Conservation (phyloP, 1,284 basidiomycete species). For the Baeospora myosura region DNA sequence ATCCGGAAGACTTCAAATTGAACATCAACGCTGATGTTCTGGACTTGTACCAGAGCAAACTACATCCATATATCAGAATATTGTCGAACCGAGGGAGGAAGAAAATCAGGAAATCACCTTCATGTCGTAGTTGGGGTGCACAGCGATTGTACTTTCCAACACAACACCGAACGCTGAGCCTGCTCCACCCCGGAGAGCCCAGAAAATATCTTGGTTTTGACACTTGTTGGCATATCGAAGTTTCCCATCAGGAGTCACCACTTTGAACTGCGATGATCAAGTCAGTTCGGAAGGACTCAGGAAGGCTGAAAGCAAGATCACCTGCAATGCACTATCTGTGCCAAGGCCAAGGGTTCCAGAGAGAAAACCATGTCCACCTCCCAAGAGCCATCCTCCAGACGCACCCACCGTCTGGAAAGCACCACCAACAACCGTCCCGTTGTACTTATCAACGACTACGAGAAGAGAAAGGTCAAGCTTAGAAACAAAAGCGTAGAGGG, state of each 20-base stretch:
- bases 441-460: slow-evolving; percentile 21
- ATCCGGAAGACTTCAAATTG: slow-evolving; percentile 14
- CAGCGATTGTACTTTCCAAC: slow-evolving; percentile 15
- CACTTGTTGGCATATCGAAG: slow-evolving; percentile 25
- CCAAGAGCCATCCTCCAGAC: slow-evolving; percentile 26
- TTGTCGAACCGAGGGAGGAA: slow-evolving; percentile 5
- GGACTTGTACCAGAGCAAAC: slow-evolving; percentile 4
- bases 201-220: slow-evolving; percentile 31
- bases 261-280: slow-evolving; percentile 26
- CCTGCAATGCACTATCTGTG: slow-evolving; percentile 25
- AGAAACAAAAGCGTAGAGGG: neutral
- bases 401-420: slow-evolving; percentile 18
- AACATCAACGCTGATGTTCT: neutral
- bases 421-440: slow-evolving; percentile 23
- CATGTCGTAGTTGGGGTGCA: slow-evolving; percentile 11
- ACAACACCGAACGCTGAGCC: neutral
- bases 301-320: slow-evolving; percentile 6
- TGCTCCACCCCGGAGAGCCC: slow-evolving; percentile 27
- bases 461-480: slow-evolving; percentile 10
- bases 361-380: slow-evolving; percentile 31
- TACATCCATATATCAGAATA: slow-evolving; percentile 17
- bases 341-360: slow-evolving; percentile 29
- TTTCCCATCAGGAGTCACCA: slow-evolving; percentile 30
- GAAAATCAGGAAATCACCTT: neutral
- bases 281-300: neutral